These are phyloP conservation scores for Trichoderma cornu-damae DNA, from an alignment of 2,329 filamentous ascomycete genomes.

Conservation along the genomic window DNA sequence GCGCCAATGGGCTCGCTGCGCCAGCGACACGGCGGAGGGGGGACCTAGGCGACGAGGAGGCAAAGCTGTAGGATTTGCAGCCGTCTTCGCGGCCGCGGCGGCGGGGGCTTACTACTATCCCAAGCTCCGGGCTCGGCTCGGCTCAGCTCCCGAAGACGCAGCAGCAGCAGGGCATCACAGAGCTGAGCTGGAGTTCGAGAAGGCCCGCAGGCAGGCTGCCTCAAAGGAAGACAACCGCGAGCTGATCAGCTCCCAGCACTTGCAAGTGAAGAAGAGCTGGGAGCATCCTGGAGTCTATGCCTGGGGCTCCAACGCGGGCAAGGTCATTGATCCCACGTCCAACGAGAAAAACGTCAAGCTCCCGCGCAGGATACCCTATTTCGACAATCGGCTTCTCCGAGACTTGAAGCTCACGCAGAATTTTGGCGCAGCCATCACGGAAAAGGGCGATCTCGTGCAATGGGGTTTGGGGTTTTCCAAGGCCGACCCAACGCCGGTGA, in stretches of 20 bases:
- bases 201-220: constrained; percentile 50
- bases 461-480: constrained; percentile 79
- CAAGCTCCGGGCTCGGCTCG: constrained; percentile 28
- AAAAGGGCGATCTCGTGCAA: constrained; percentile 83
- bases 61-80: constrained; percentile 29
- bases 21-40: constrained; percentile 24
- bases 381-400: constrained; percentile 76
- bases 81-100: constrained; percentile 37
- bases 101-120: constrained; percentile 39
- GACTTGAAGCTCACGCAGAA: constrained; percentile 80
- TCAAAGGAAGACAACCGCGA: constrained; percentile 70
- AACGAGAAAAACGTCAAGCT: constrained; percentile 72
- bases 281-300: constrained; percentile 83
- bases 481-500: constrained; percentile 56
- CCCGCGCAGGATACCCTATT: constrained; percentile 72
- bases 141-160: constrained; percentile 22
- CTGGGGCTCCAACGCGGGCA: constrained; percentile 84
- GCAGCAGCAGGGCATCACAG: constrained; percentile 26
- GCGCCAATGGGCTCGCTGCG: constrained; percentile 31
- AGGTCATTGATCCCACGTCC: constrained; percentile 80
- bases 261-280: constrained; percentile 79
- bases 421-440: constrained; percentile 81
- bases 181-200: constrained; percentile 63
- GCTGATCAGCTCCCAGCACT: constrained; percentile 75
- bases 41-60: constrained; percentile 25